These are phyloP conservation scores for Cryptosporidium tyzzeri DNA, from an alignment of 169 alveolate species.

Conservation along the genomic window DNA sequence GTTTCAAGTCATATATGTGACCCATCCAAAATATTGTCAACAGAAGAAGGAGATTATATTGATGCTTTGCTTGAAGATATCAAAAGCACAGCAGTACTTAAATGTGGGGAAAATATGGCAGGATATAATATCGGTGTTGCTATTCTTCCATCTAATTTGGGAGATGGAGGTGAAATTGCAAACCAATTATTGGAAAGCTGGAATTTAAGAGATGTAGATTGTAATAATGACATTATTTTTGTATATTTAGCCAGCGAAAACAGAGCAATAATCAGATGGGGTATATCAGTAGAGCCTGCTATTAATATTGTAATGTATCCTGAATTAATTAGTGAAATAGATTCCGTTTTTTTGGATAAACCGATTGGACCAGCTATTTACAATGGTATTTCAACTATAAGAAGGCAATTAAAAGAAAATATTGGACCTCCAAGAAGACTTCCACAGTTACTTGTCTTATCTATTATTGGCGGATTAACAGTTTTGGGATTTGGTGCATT, in stretches of 20 bases:
- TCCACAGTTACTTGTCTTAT: constrained; percentile 55
- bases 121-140: constrained; percentile 70
- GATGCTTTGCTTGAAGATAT: constrained; percentile 62
- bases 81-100: background rate
- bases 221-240: constrained; percentile 41
- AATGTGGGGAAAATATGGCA: constrained; percentile 39
- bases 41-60: constrained; percentile 68
- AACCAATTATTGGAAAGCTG: constrained; percentile 45
- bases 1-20: constrained; percentile 32
- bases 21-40: constrained; percentile 33
- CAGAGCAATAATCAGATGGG: constrained; percentile 67
- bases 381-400: constrained; percentile 58
- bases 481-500: constrained; percentile 74
- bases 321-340: constrained; percentile 66
- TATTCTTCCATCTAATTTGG: constrained; percentile 35
- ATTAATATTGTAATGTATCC: constrained; percentile 72
- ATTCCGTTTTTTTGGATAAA: constrained; percentile 39
- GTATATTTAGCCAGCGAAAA: constrained; percentile 61
- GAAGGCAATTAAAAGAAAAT: constrained; percentile 50
- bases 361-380: constrained; percentile 57
- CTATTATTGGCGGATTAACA: constrained; percentile 63
- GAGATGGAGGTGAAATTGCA: constrained; percentile 58
- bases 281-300: constrained; percentile 67
- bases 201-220: constrained; percentile 29
- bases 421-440: constrained; percentile 76